phyloP scores from a whole-genome alignment of 768 basidiomycete species.

The Omphalotus guepiniiformis region DNA sequence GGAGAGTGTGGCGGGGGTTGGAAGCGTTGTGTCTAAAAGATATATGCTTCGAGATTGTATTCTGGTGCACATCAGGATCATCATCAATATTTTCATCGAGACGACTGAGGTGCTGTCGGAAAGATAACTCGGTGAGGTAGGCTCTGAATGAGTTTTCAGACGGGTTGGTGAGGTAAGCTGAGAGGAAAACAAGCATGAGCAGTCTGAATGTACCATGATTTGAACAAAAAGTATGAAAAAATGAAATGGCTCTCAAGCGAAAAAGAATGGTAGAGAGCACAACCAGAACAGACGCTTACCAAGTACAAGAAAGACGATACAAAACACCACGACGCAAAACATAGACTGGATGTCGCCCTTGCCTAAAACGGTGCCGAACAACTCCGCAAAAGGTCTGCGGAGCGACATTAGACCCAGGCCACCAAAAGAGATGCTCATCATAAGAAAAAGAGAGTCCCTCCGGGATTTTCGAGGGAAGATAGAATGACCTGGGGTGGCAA shows the following conservation, averaged over 20 bases:
- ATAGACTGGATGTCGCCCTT: slow-evolving; percentile 67
- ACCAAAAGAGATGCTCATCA: slow-evolving; percentile 65
- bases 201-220: slow-evolving; percentile 6
- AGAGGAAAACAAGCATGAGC: slow-evolving; percentile 12
- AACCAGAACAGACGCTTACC: slow-evolving; percentile 43
- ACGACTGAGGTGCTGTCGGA: slow-evolving; percentile 87
- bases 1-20: slow-evolving; percentile 22
- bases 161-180: slow-evolving; percentile 95
- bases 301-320: slow-evolving; percentile 65
- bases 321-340: slow-evolving; percentile 64
- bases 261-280: slow-evolving; percentile 9
- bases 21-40: slow-evolving; percentile 25
- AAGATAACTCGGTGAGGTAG: slow-evolving; percentile 96
- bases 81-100: slow-evolving; percentile 69
- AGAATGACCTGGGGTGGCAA: slow-evolving; percentile 32
- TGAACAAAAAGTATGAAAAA: slow-evolving; percentile 8
- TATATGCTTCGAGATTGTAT: slow-evolving; percentile 21
- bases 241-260: too few species aligned
- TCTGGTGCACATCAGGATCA: slow-evolving; percentile 32
- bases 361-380: slow-evolving; percentile 45
- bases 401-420: slow-evolving; percentile 58
- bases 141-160: slow-evolving; percentile 90
- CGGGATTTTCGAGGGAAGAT: slow-evolving; percentile 29
- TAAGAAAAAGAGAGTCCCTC: slow-evolving; percentile 45
- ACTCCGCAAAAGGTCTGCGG: slow-evolving; percentile 48